Conservation (phyloP, 768 basidiomycete genomes). For the Serpula lacrymans region DNA sequence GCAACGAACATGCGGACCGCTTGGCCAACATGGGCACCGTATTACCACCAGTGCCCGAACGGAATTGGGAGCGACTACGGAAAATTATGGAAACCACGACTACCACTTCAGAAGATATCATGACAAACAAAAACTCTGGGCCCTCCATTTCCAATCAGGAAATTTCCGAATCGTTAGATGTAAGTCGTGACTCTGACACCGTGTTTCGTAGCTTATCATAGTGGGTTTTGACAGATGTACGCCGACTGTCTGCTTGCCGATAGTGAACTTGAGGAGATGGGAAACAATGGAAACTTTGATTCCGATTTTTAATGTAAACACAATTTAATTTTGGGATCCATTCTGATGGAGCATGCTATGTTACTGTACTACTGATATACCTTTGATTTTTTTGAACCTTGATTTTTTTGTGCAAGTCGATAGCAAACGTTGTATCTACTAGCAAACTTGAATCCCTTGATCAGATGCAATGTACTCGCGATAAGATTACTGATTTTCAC, state of each 20-base stretch:
- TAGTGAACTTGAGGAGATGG: slow-evolving; percentile 30
- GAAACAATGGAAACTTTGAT: slow-evolving; percentile 24
- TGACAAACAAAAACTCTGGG: not conserved
- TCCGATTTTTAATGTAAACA: slow-evolving; percentile 28
- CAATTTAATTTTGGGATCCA: too few species aligned
- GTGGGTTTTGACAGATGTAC: slow-evolving; percentile 18
- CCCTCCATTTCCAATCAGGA: not conserved
- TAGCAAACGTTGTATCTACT: too few species aligned
- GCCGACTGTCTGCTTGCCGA: slow-evolving; percentile 36
- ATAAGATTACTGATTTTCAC: too few species aligned
- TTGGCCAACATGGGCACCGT: slow-evolving; percentile 61
- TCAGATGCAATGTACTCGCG: too few species aligned
- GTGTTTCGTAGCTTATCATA: slow-evolving; percentile 2
- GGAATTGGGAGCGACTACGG: slow-evolving; percentile 51
- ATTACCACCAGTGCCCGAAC: slow-evolving; percentile 40
- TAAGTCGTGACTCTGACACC: slow-evolving; percentile 4
- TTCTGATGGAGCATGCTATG: too few species aligned
- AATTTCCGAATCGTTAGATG: slow-evolving; percentile 14
- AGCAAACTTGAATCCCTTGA: too few species aligned
- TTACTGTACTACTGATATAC: too few species aligned
- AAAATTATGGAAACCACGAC: slow-evolving; percentile 1
- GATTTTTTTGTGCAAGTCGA: too few species aligned
- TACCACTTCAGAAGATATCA: not conserved
- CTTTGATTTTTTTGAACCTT: too few species aligned
- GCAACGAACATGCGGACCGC: slow-evolving; percentile 85